These are phyloP conservation scores for Saturnispora sekii DNA, from an alignment of 805 yeast genomes.

Conservation along the genomic window DNA sequence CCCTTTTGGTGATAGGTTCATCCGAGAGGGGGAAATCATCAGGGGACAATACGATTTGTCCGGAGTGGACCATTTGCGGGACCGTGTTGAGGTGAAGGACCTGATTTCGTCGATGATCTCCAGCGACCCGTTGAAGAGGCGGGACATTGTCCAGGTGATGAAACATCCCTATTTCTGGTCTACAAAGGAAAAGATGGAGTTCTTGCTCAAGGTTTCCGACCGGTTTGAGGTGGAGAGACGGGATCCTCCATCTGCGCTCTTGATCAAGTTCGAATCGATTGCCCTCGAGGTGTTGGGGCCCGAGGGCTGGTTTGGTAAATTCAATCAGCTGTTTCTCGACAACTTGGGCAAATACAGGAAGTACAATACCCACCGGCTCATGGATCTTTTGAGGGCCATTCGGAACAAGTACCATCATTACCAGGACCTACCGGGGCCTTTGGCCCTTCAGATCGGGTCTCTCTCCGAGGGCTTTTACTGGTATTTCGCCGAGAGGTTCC, in stretches of 20 bases:
- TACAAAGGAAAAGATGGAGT: conserved; percentile 62
- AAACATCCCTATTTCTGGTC: conserved; percentile 90
- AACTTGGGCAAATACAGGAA: conserved; percentile 88
- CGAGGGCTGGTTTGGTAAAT: conserved; percentile 67
- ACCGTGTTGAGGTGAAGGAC: conserved; percentile 58
- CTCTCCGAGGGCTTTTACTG: conserved; percentile 76
- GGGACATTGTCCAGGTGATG: conserved; percentile 57
- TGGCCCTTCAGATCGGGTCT: conserved; percentile 61
- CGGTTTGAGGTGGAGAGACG: conserved; percentile 88
- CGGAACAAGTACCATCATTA: conserved; percentile 93
- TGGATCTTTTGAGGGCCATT: conserved; percentile 82
- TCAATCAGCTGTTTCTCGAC: conserved; percentile 65
- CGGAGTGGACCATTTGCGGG: conserved; percentile 35
- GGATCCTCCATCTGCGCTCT: conserved; percentile 50
- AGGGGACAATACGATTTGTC: conserved; percentile 48
- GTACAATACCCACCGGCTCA: conserved; percentile 64
- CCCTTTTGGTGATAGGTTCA: conserved; percentile 90
- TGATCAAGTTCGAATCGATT: conserved; percentile 56
- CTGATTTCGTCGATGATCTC: conserved; percentile 65
- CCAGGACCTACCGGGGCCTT: conserved; percentile 69
- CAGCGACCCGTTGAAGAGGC: conserved; percentile 58
- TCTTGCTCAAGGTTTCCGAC: conserved; percentile 80
- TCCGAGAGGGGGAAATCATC: conserved; percentile 82
- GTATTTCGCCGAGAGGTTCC: conserved; percentile 70
- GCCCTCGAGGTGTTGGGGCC: conserved; percentile 49